A percentile compares a stretch with the other conserved stretches of the same genome.
These are phyloP conservation scores for Magnusiomyces clavatus DNA, from an alignment of 1,139 yeast genomes.

Conservation along the genomic window DNA sequence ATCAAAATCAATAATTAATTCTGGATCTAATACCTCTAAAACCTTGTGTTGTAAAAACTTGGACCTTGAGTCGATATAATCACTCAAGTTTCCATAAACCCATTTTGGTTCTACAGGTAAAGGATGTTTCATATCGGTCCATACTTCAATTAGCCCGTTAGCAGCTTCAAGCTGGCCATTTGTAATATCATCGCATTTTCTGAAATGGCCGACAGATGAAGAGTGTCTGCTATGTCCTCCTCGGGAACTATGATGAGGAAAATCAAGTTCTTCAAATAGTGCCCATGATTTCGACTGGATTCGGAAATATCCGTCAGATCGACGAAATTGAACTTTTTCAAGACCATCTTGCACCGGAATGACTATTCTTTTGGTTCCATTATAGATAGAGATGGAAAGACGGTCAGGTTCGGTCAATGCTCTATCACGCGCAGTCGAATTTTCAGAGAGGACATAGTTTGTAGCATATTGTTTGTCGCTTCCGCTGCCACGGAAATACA, in stretches of 20 bases:
- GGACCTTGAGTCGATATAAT: slow-evolving; percentile 20
- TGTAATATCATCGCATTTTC: slow-evolving; percentile 20
- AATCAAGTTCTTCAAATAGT: slow-evolving; percentile 17
- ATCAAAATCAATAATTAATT: slow-evolving; percentile 16
- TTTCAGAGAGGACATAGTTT: slow-evolving; percentile 1
- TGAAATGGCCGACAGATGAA: slow-evolving; percentile 11
- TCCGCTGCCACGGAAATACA: slow-evolving; percentile 14
- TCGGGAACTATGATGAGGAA: neutral
- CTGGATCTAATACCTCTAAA: slow-evolving; percentile 19
- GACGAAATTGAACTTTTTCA: slow-evolving; percentile 16
- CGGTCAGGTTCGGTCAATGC: slow-evolving; percentile 23
- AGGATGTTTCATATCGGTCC: slow-evolving; percentile 20
- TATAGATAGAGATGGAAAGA: slow-evolving; percentile 19
- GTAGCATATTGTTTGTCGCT: neutral
- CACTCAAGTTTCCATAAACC: slow-evolving; percentile 22
- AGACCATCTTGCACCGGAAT: slow-evolving; percentile 24
- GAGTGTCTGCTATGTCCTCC: neutral
- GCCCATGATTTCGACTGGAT: slow-evolving; percentile 22
- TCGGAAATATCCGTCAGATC: slow-evolving; percentile 19
- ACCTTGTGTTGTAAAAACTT: slow-evolving; percentile 18
- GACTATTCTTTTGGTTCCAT: slow-evolving; percentile 21
- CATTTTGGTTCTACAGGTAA: slow-evolving; percentile 24
- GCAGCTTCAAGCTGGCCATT: slow-evolving; percentile 16
- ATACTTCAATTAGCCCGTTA: slow-evolving; percentile 18
- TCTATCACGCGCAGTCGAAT: slow-evolving; percentile 16